A percentile compares a stretch with the other conserved stretches of the same genome.
Evolutionary conservation across 257 asterid species (phyloP).

Genomic region (Haberlea rhodopensis): DNA sequence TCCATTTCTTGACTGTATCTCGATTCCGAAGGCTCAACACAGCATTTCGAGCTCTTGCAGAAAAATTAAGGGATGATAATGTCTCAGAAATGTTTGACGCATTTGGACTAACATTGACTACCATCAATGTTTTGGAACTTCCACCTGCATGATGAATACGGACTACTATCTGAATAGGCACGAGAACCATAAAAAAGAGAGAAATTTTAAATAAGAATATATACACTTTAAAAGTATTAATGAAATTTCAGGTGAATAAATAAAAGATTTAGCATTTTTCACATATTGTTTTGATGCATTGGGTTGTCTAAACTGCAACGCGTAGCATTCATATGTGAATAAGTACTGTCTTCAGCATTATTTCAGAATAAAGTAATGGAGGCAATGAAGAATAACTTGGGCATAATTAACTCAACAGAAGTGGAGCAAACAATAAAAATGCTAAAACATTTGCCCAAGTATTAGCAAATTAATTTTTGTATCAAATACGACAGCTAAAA

Average conservation of each 20-base stretch:
- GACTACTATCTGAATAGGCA: conserved; percentile 12
- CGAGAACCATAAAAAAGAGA: conserved; percentile 10
- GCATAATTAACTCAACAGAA: not conserved
- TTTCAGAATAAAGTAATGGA: conserved; percentile 5
- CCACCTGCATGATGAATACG: conserved; percentile 64
- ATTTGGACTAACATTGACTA: conserved; percentile 76
- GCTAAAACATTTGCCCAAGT: conserved; percentile 19
- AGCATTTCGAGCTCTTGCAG: conserved; percentile 92
- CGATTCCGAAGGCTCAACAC: conserved; percentile 85
- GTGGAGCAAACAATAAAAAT: conserved; percentile 18
- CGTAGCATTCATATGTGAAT: conserved; percentile 3
- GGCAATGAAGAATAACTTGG: not conserved
- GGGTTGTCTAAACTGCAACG: not conserved
- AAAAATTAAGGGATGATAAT: conserved; percentile 80
- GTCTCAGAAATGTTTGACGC: conserved; percentile 73
- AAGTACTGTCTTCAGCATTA: conserved; percentile 1
- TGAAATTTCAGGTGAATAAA: conserved; percentile 22
- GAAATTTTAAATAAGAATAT: conserved; percentile 9
- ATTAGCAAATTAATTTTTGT: conserved; percentile 11
- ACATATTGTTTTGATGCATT: conserved; percentile 13
- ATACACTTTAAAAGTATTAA: conserved; percentile 1
- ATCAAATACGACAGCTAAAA: conserved; percentile 20
- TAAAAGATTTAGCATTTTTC: not conserved
- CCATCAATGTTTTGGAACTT: conserved; percentile 83
- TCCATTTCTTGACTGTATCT: conserved; percentile 94